Conservation (phyloP, 2,329 filamentous ascomycete genomes). For the Neonectria coccinea region DNA sequence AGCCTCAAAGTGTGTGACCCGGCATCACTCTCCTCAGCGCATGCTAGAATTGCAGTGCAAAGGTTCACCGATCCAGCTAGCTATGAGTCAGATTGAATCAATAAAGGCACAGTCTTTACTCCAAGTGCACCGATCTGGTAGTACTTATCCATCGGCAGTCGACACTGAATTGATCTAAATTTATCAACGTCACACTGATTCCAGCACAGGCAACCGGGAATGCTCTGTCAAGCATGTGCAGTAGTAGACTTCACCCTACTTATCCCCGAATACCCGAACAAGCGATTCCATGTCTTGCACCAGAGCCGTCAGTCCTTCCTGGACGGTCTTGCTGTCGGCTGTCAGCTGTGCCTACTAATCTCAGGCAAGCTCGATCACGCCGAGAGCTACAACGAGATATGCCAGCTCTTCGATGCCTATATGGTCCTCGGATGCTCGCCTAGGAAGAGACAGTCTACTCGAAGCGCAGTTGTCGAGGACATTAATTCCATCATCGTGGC, state of each 20-base stretch:
- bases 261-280: background rate
- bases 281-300: slow-evolving; percentile 7
- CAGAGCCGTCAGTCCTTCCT: background rate
- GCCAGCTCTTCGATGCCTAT: background rate
- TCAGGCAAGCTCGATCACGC: background rate
- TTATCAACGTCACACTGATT: too few relatives aligned
- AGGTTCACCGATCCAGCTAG: too few relatives aligned
- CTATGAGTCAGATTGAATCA: too few relatives aligned
- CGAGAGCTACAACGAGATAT: background rate
- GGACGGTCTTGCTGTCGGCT: background rate
- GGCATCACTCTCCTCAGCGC: too few relatives aligned
- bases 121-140: too few relatives aligned
- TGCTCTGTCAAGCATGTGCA: slow-evolving; percentile 11
- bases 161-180: too few relatives aligned
- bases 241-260: background rate
- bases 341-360: slow-evolving; percentile 10
- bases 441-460: background rate
- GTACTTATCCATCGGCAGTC: too few relatives aligned
- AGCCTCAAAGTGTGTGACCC: too few relatives aligned
- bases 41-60: too few relatives aligned
- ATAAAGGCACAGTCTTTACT: too few relatives aligned
- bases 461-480: background rate
- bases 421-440: background rate
- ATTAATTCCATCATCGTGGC: background rate
- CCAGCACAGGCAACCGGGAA: background rate